Evolutionary conservation across 208 protist genomes (phyloP), one percentile per base, ranked within the genome.

Genomic region (Acanthamoeba healyi): DNA sequence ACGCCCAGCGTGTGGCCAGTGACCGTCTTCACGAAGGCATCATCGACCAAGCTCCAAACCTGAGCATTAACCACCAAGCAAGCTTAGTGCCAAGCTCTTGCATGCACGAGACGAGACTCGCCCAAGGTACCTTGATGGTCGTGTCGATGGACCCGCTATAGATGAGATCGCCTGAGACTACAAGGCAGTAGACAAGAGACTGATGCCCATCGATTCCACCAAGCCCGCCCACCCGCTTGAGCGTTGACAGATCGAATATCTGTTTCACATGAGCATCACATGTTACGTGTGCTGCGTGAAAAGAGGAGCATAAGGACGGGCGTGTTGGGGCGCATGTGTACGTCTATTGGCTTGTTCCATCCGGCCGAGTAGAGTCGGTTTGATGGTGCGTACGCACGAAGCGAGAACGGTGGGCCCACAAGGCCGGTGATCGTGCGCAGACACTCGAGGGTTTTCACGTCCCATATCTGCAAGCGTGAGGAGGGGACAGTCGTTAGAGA

Each of bases 71-170:
- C 34, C n/a, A 26, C n/a, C 12, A 29, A 36, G 67, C 4, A 24
- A 58, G 10, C 19, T 58, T 24, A 72, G 63, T 38, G n/a, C n/a
- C n/a, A n/a, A n/a, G n/a, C n/a, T n/a, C n/a, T n/a, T 65, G 58
- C 19, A 65, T 19, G 24, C 22, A 65, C 22, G 58, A 24, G 58
- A 24, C 24, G 58, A 24, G n/a, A n/a, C 19, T 49, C 24, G 77
- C 19, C 46, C 10, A 29, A 88, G 5, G 34, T 88, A 36, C 79
- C 79, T 88, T 88, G 15, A 88, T 58, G 29, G 79, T 61, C 19
- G 77, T 88, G 79, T 88, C 79, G 10, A 88, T 88, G 12, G 79
- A 88, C 7, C 79, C 79, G 51, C 79, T 88, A 36, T 44, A 88
- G 79, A 88, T 10, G n/a, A 58, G 19, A 24, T 34, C 51, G 17